Base-by-base conservation (phyloP, 371 early-diverging fungal genomes). In the Rhizomucor pusillus region DNA sequence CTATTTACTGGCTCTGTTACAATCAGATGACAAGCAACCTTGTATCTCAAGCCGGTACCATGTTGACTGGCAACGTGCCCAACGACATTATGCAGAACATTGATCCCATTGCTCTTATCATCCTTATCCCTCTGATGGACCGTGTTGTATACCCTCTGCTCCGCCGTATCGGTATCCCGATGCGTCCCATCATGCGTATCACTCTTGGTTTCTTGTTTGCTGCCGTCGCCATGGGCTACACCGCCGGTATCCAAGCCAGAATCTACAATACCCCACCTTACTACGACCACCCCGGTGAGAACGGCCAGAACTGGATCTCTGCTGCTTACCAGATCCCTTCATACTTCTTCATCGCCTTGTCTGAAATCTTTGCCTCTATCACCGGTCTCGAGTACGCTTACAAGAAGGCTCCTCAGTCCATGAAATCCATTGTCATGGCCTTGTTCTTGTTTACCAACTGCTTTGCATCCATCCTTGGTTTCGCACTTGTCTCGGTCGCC, bases 361-460 rank as follows among this genome's bases (percentile, higher is more conserved):
- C 88, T 33, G 88, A 86, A 75, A 82, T 88, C 43, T 88, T 90
- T 54, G 76, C 87, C 0, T 86, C 85, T 20, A 79, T 85, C 45
- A 90, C 89, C 11, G 91, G 90, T 54, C 75, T 86, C 20, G 91
- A 91, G 68, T 89, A 82, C 60, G 91, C 91, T 14, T 91, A 82
- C 83, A 86, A 80, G 62, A 82, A 85, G 66, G 90, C 91, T 12
- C 83, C 89, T 9, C 73, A 74, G 11, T 76, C 79, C 47, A 84
- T 91, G 78, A 91, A 90, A 78, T 88, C 90, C 1, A 75, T 89
- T 19, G 85, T 89, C 46, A 86, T 85, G 77, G 75, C 89, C 6
- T 54, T 87, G 23, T 89, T 79, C 76, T 68, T 91, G 65, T 75
- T 89, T 54, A 83, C 89, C 46, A 85, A 81, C 71, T 86, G 84